Evolutionary conservation across 108 stramenopile genomes (phyloP), one percentile per base, ranked within the genome.

Genomic region (Cylindrotheca closterium): DNA sequence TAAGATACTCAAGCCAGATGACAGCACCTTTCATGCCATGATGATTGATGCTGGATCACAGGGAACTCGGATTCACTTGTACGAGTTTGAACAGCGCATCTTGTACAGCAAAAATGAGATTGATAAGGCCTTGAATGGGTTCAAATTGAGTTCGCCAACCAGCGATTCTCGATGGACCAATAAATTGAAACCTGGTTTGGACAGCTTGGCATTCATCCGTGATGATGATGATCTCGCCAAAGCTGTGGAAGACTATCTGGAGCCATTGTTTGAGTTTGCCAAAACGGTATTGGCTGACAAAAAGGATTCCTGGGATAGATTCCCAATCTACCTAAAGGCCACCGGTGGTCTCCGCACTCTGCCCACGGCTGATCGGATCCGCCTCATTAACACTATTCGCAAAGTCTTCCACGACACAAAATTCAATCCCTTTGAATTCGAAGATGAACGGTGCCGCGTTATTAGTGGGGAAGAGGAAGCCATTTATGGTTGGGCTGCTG

Each of bases 1-100:
- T 34, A 48, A 10, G 19, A n/a, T 55, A 17, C 51, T 32, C 30
- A 30, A 63, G 48, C 54, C 54, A 63, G 56, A 37, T 15, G 18
- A 25, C 3, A 61, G 61, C 19, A 83, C 80, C 32, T 63, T 78
- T 19, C 84, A 85, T 49, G 84, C 77, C 18, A 53, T 85, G 53
- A 85, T 95, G 89, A 97, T 97, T 56, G 96, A 97, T 71, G 94
- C 94, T 21, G 96, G 97, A 10, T 86, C 84, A 58, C 85, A 83
- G 15, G 97, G 97, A 45, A 85, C 82, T 47, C 76, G 97, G 7
- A 75, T 96, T 74, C 97, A 96, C 71, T 67, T 98, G 4, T 98
- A 94, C 61, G 81, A 95, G 69, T 96, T 75, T 61, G 58, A 78
- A 50, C 75, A 81, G 4, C 74, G 90, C 4, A 55, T 85, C 0